A percentile compares a stretch with the other conserved stretches of the same genome.
These are phyloP conservation scores for Parathielavia appendiculata DNA, from an alignment of 495 filamentous ascomycete genomes.

Conservation along the genomic window DNA sequence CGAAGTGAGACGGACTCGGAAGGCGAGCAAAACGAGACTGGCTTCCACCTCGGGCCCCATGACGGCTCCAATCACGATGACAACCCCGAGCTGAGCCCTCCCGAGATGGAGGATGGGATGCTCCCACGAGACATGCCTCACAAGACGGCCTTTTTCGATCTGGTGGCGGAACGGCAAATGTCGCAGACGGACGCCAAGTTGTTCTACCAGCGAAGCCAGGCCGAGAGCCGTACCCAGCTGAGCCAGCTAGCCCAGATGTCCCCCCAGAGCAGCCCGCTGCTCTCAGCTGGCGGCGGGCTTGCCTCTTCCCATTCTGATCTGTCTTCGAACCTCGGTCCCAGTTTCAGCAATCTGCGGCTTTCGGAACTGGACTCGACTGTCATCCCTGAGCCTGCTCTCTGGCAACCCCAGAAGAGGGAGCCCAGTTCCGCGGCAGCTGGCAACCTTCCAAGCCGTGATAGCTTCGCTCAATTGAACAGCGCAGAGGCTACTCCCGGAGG, in stretches of 20 bases:
- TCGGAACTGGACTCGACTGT: slow-evolving; percentile 15
- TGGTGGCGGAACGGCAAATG: slow-evolving; percentile 83
- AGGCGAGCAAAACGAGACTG: slow-evolving; percentile 18
- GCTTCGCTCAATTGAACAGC: slow-evolving; percentile 16
- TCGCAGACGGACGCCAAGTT: slow-evolving; percentile 88
- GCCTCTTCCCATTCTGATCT: slow-evolving; percentile 27
- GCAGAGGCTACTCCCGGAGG: slow-evolving; percentile 26
- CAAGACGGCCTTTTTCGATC: slow-evolving; percentile 79
- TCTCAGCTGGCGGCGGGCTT: slow-evolving; percentile 34
- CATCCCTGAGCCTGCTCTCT: slow-evolving; percentile 14
- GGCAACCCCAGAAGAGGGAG: slow-evolving; percentile 15
- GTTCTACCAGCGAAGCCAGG: slow-evolving; percentile 86
- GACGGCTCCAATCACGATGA: slow-evolving; percentile 15
- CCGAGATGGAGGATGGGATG: slow-evolving; percentile 49
- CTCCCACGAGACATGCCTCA: slow-evolving; percentile 69
- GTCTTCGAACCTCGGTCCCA: slow-evolving; percentile 9
- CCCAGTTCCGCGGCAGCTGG: slow-evolving; percentile 14
- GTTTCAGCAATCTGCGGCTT: slow-evolving; percentile 13
- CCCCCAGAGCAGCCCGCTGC: slow-evolving; percentile 48
- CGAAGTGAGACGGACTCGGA: slow-evolving; percentile 32
- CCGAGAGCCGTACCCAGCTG: slow-evolving; percentile 49
- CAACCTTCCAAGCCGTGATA: slow-evolving; percentile 17
- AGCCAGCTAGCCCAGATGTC: slow-evolving; percentile 44
- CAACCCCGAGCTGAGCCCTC: slow-evolving; percentile 6
- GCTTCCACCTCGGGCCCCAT: neutral